Evolutionary conservation across 768 basidiomycete genomes (phyloP), one percentile per base, ranked within the genome.

Genomic region (Lyophyllum semitale): DNA sequence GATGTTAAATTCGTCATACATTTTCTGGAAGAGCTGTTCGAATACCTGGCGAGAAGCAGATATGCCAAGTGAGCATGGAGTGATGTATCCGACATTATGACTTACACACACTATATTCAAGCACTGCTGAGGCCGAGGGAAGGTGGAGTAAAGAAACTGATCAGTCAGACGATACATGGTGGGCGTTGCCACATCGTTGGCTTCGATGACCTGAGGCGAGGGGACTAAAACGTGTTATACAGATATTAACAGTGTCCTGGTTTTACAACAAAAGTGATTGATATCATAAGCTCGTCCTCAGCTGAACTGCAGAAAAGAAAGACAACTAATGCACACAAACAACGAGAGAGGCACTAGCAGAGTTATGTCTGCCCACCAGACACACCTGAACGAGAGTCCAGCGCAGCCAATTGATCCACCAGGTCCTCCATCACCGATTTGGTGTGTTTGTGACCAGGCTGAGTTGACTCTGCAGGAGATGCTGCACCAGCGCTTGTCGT

Each of bases 351-450:
- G 33, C 4, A 7, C 12, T 2, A 2, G 13, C 43, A 26, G 23
- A 23, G 43, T 44, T 47, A 55, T 43, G 50, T 32, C 44, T 43
- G 18, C 17, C 54, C 29, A 37, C 51, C 41, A 48, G 56, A 40
- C 22, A 29, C 30, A 30, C 33, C 26, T 20, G 53, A 53, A 23
- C 54, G 54, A 20, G 77, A 73, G 49, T 86, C 85, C 68, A 95
- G 68, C 25, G 79, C 85, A 32, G 88, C 92, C 40, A 95, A 74
- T 59, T 88, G 86, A 61, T 90, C 84, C n/a, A 93, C 90, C 26
- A 94, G 70, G 59, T 89, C 85, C 47, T 91, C 87, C 89, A 95
- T 91, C 15, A 87, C 87, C 33, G 87, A 84, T 59, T 71, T 75
- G 17, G 70, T 64, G 25, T 57, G 70, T 13, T 61, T 64, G 38